Evolutionary conservation across 768 basidiomycete species (phyloP).

Genomic region (Ramaria sp.): DNA sequence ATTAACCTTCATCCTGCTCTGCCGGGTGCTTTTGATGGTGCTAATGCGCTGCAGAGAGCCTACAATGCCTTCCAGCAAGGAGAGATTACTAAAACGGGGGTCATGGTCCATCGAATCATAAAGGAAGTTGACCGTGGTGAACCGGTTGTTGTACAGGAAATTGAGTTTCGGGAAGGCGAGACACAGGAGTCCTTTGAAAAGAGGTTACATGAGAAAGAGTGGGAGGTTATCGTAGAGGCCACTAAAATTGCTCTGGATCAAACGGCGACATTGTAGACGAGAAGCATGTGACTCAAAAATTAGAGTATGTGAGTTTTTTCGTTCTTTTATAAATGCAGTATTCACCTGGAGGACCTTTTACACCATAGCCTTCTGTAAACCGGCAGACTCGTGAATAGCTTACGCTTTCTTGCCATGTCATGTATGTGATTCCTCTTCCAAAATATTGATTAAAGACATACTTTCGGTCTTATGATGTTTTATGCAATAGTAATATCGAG

Average conservation of each 20-base stretch:
- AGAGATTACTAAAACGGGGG: conserved; percentile 67
- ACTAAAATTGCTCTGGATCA: conserved; percentile 59
- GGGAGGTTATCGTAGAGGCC: conserved; percentile 84
- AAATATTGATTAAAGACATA: no score
- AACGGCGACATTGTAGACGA: neutral
- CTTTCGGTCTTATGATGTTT: no score
- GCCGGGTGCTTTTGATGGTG: conserved; percentile 92
- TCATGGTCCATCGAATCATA: conserved; percentile 91
- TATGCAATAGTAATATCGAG: no score
- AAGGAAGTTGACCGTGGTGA: conserved; percentile 89
- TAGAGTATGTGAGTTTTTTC: no score
- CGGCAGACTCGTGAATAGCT: no score
- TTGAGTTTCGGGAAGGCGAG: conserved; percentile 66
- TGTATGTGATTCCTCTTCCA: no score
- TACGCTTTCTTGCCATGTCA: no score
- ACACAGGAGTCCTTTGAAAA: conserved; percentile 59
- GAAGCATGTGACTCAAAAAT: no score
- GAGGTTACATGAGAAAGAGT: conserved; percentile 75
- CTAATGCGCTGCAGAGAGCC: conserved; percentile 82
- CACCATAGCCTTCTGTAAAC: no score
- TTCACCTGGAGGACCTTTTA: no score
- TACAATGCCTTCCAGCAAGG: conserved; percentile 81
- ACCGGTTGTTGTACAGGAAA: conserved; percentile 71
- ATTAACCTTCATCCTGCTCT: conserved; percentile 97
- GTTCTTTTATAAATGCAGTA: no score